These are phyloP conservation scores for Hygrophila difformis DNA, from an alignment of 257 asterid species.

Conservation along the genomic window DNA sequence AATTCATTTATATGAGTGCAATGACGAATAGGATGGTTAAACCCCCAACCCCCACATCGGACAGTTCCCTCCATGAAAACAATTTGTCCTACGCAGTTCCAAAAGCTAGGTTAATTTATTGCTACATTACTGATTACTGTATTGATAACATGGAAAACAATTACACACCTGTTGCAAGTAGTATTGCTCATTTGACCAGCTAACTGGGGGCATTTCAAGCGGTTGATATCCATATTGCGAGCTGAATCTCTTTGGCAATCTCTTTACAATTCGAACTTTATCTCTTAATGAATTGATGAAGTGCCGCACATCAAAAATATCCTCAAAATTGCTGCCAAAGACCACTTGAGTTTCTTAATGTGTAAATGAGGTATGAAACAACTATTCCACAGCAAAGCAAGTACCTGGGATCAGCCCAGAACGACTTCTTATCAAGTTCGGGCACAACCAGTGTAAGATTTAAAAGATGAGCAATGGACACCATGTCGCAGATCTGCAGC, in stretches of 20 bases:
- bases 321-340: constrained; percentile 43
- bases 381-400: constrained; percentile 10
- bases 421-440: constrained; percentile 90
- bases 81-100: too few relatives aligned
- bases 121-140: too few relatives aligned
- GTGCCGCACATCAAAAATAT: constrained; percentile 62
- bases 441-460: constrained; percentile 92
- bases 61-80: too few relatives aligned
- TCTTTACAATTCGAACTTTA: constrained; percentile 59
- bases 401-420: constrained; percentile 99
- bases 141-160: too few relatives aligned
- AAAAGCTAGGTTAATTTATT: too few relatives aligned
- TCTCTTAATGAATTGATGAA: constrained; percentile 66
- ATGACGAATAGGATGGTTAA: too few relatives aligned
- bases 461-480: constrained; percentile 76
- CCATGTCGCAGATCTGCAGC: constrained; percentile 97
- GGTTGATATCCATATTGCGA: constrained; percentile 40
- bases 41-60: too few relatives aligned
- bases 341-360: constrained; percentile 13
- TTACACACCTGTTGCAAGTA: constrained; percentile 61
- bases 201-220: constrained; percentile 62
- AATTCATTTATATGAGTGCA: too few relatives aligned
- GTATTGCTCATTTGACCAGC: constrained; percentile 76
- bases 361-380: background rate
- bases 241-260: constrained; percentile 54